Evolutionary conservation across 768 basidiomycete genomes (phyloP).

Genomic region (Psilocybe azurescens): DNA sequence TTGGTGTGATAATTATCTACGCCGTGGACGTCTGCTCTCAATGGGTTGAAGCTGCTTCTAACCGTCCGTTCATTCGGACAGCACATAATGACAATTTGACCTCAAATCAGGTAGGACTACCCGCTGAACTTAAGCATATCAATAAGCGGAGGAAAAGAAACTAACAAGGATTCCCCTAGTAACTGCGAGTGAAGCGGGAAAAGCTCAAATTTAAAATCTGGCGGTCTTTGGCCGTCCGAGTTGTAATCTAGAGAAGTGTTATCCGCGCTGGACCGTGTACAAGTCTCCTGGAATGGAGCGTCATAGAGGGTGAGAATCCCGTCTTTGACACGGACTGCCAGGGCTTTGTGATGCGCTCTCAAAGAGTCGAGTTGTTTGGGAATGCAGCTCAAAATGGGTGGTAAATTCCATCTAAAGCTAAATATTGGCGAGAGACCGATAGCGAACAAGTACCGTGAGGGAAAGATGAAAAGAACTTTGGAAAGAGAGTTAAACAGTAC

Average conservation of each 20-base stretch:
- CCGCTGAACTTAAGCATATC: conserved; percentile 90
- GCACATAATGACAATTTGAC: conserved; percentile 49
- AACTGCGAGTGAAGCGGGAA: conserved; percentile 87
- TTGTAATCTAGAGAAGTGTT: conserved; percentile 82
- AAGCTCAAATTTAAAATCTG: conserved; percentile 86
- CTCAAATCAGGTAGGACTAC: conserved; percentile 86
- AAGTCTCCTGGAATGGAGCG: conserved; percentile 81
- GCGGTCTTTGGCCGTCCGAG: conserved; percentile 62
- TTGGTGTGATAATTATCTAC: conserved; percentile 61
- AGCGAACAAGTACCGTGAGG: too few relatives aligned
- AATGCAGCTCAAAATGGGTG: conserved; percentile 85
- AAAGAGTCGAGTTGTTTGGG: conserved; percentile 86
- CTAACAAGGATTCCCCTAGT: conserved; percentile 90
- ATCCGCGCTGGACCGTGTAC: conserved; percentile 72
- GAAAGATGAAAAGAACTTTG: too few relatives aligned
- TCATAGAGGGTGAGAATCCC: conserved; percentile 81
- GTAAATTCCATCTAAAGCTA: conserved; percentile 88
- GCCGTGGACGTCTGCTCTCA: conserved; percentile 30
- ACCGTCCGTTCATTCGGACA: conserved; percentile 28
- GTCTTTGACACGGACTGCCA: conserved; percentile 43
- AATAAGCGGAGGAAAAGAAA: conserved; percentile 92
- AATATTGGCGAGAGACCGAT: conserved; percentile 83
- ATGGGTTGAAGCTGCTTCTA: conserved; percentile 28
- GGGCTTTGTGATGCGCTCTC: conserved; percentile 73
- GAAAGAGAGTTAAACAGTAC: too few relatives aligned